phyloP scores from a whole-genome alignment of 2,329 filamentous ascomycete species.

The Ceratocystis cubensis region DNA sequence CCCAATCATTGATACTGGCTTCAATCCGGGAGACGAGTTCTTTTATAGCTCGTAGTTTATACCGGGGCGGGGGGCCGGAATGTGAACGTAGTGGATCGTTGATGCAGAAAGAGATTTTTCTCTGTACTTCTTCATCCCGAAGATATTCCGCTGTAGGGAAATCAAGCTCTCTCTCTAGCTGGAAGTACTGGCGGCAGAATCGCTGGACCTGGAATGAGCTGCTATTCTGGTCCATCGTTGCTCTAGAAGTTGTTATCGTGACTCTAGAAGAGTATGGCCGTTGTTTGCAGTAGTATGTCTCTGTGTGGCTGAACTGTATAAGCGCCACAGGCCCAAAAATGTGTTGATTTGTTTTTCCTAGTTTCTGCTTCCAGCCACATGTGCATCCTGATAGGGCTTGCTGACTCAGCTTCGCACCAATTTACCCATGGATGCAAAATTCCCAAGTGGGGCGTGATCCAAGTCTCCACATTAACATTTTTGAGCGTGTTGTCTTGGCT shows the following conservation, averaged over 20 bases:
- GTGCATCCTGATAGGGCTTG: neutral
- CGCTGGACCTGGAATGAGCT: constrained; percentile 27
- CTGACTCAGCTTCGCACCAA: constrained; percentile 9
- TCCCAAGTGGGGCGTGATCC: constrained; percentile 3
- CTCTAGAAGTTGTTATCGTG: neutral
- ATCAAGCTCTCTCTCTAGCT: constrained; percentile 53
- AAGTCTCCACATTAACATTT: constrained; percentile 7
- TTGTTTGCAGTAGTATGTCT: neutral
- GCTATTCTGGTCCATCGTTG: neutral
- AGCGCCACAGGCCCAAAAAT: neutral
- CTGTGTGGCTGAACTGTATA: neutral
- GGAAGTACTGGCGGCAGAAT: constrained; percentile 66
- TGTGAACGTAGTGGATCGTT: neutral
- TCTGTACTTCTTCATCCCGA: constrained; percentile 49
- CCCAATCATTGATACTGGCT: constrained; percentile 62
- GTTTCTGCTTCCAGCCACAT: neutral
- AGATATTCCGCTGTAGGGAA: constrained; percentile 51
- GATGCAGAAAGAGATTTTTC: constrained; percentile 11
- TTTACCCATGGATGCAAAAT: neutral
- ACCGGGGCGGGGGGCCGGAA: constrained; percentile 47
- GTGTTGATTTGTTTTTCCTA: neutral
- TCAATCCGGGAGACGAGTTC: constrained; percentile 59
- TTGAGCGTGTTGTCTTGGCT: constrained; percentile 7
- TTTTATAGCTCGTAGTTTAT: constrained; percentile 62
- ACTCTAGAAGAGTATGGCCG: neutral